Base-by-base conservation (phyloP, 2,329 filamentous ascomycete species). In the Fonsecaea monophora region DNA sequence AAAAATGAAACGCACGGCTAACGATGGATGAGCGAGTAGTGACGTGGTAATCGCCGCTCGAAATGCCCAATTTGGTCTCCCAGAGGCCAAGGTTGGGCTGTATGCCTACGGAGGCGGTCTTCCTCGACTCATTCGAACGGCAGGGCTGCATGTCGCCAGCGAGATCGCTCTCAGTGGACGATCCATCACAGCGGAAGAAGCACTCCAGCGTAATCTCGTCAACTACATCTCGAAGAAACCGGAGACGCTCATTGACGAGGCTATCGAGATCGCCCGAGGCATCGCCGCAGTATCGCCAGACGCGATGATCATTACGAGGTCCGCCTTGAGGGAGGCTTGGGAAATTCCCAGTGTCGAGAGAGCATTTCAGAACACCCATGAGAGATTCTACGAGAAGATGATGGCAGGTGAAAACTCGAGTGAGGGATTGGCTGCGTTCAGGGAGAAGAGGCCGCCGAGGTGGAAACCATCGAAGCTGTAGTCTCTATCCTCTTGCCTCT, bases 341-440 rank as follows among this genome's bases (percentile, higher is more conserved):
- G 90, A 92, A 71, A 84, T 83, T 0, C 78, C 89, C 18, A 86
- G 88, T 7, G 89, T 87, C 0, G 86, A 88, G 75, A 83, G 85
- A 70, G 89, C 80, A 9, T 90, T 87, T 32, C 81, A 80, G 66
- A 74, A 85, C 70, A 61, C 57, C 3, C 38, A 55, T 15, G 64
- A 62, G 15, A 61, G 64, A 13, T 66, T 18, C 50, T 15, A 62
- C 15, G 38, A 61, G 21, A 42, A 32, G 25, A 25, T 66, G 15
- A 45, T 61, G 56, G 30, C 21, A 1, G 59, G 63, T 1, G 88
- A 90, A 71, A 94, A 94, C 77, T 87, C 92, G 78, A 85, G 84
- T 64, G 90, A 94, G 78, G 91, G 91, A 0, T 81, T 94, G 21
- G 81, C 76, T 78, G 91, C 90, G 68, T 94, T 94, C 80, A 88